Base-by-base conservation (phyloP, 768 basidiomycete species). In the Hebeloma cylindrosporum region DNA sequence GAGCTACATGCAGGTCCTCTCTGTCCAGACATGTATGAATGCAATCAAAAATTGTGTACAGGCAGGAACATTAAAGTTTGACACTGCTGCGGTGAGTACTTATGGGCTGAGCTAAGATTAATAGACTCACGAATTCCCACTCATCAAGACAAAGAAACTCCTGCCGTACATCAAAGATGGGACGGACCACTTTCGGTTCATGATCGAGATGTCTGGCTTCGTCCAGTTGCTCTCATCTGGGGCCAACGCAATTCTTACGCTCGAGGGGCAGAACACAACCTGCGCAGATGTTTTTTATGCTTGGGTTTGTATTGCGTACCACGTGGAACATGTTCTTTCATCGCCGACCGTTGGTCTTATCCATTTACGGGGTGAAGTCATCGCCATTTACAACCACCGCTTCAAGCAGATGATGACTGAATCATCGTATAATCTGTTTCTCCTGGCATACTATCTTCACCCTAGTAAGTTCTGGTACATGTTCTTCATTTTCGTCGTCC, bases 391-490 rank as follows among this genome's bases (percentile, higher is more conserved):
- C 35, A 62, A 65, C 43, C 45, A 45, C 8, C 55, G 58, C 9
- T 65, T 62, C 34, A 35, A 59, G 14, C 58, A 62, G 34, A 60
- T 65, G 58, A 65, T 65, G 61, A 56, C 36, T 1, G 62, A 65
- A 34, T 61, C 61, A 8, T 60, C 60, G 3, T 47, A 56, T 41
- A 18, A 43, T 2, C 30, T 63, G n/a, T 63, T 62, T 40, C 50
- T 65, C 9, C 45, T 63, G 3, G 58, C 53, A 20, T 66, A 62
- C 41, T 60, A 56, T 26, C 59, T 66, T 11, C 59, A 66, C 45
- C 63, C 63, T 20, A 8, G 56, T 63, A 34, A 9, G 50, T 44
- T 21, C 22, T 5, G 13, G 22, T 26, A 18, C 1, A 6, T 7
- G 17, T 27, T 38, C 10, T 7, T 41, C 6, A 22, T 9, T 14